Base-by-base conservation (phyloP, 257 asterid species). In the Paraleonurus japonicus region DNA sequence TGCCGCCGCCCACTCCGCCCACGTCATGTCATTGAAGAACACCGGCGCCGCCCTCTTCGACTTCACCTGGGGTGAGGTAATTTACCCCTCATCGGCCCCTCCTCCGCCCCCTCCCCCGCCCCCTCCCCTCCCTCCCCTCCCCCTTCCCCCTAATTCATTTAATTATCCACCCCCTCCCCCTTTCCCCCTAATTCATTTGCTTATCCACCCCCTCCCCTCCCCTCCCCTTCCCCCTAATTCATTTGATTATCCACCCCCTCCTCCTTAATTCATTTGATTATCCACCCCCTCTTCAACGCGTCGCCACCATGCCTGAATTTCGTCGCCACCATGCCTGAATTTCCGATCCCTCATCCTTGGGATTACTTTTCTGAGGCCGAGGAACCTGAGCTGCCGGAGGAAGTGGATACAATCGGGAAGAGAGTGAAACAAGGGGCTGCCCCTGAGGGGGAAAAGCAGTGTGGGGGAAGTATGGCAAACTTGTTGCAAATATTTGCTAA, bases 11-110 rank as follows among this genome's bases (percentile, higher is more conserved):
- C 98, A 95, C 78, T 86, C 96, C 0, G 84, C 96, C 54, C 85
- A 92, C 71, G 86, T 90, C 65, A 82, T 89, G 92, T 86, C 97
- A 4, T 77, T 95, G 55, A 95, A 92, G 70, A 89, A 95, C 80
- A 81, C 94, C 67, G 99, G 99, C 54, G 98, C 98, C 28, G 96
- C 98, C 43, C 92, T 95, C 62, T 88, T 96, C 67, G 98, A 95
- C 74, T 95, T 78, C 65, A 90, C 96, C 26, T 88, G 85, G 11
- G 97, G 95, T n/a, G 97, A 93, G 74, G 96, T 81, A 51, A 75
- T 80, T 22, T 75, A 62, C 61, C 81, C 90, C 15, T 37, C 88
- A 13, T 12, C 82, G 35, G 30, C n/a, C n/a, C n/a, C n/a, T n/a
- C n/a, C n/a, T n/a, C 72, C 30, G 48, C 79, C 54, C 67, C 75